Percentiles rank a stretch among this genome's conserved stretches.
These are phyloP conservation scores for Tetraselmis chui DNA, from an alignment of 139 green algal species.

Conservation along the genomic window DNA sequence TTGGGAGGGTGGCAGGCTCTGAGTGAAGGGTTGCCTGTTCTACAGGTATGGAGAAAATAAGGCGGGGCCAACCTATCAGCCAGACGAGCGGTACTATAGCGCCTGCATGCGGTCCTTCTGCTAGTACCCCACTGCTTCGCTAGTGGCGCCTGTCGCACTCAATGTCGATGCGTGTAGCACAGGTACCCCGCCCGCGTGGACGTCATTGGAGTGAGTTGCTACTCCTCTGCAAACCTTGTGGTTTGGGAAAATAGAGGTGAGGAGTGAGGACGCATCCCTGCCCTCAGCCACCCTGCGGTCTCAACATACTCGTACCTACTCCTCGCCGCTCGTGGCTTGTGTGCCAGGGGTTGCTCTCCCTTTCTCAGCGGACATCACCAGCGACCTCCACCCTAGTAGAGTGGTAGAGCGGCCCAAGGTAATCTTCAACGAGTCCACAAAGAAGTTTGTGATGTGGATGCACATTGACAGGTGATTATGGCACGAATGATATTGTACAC, in stretches of 20 bases:
- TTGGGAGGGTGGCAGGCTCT: not conserved
- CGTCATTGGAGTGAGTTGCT: conserved; percentile 34
- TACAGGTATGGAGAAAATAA: conserved; percentile 29
- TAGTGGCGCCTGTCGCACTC: not conserved
- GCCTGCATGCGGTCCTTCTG: not conserved
- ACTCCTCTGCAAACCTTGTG: conserved; percentile 31
- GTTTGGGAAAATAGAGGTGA: conserved; percentile 27
- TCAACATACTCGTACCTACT: too few species aligned
- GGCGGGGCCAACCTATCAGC: conserved; percentile 14
- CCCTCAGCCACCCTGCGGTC: too few species aligned
- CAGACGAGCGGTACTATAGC: not conserved
- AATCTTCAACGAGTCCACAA: conserved; percentile 14
- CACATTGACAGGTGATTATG: conserved; percentile 44
- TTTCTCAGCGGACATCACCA: not conserved
- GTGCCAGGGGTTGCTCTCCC: too few species aligned
- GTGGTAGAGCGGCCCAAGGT: conserved; percentile 47
- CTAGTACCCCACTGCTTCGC: not conserved
- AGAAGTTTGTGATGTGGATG: conserved; percentile 41
- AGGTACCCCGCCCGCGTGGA: conserved; percentile 26
- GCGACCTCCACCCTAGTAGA: conserved; percentile 23
- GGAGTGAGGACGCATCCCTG: too few species aligned
- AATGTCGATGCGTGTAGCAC: too few species aligned
- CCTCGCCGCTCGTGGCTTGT: too few species aligned
- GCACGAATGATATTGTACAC: too few species aligned
- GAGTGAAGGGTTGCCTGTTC: not conserved